Evolutionary conservation across 139 green algal genomes (phyloP).

Genomic region (Volvox reticuliferus): DNA sequence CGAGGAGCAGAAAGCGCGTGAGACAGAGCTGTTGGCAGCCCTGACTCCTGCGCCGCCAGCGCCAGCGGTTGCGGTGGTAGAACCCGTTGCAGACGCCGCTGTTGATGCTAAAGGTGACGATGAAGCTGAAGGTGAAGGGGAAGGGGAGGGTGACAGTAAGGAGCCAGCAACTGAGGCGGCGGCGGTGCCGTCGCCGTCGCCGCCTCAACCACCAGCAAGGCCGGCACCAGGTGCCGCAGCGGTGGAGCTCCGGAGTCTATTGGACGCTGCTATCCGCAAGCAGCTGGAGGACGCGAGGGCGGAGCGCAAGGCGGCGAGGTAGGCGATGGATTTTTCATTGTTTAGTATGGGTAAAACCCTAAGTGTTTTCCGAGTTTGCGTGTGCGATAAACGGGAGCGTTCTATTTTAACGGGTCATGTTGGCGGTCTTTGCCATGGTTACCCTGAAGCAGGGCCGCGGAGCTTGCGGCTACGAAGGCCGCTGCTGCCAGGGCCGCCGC

Average conservation of each 20-base stretch:
- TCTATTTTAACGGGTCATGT: too few relatives aligned
- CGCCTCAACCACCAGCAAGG: neutral
- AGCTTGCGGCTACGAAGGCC: neutral
- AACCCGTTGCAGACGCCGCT: neutral
- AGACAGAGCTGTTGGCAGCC: conserved; percentile 14
- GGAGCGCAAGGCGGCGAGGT: conserved; percentile 32
- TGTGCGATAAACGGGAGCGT: too few relatives aligned
- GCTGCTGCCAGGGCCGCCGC: neutral
- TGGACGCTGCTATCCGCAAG: neutral
- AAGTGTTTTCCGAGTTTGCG: too few relatives aligned
- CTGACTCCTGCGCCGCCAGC: conserved; percentile 1
- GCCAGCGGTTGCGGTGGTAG: neutral
- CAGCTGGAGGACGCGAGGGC: conserved; percentile 22
- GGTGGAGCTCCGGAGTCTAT: neutral
- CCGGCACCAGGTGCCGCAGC: conserved; percentile 4
- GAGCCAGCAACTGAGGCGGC: neutral
- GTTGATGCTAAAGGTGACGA: neutral
- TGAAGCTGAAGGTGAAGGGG: neutral
- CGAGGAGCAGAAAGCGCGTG: neutral
- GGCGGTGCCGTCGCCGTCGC: neutral
- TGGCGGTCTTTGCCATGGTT: too few relatives aligned
- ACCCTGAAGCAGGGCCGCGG: neutral
- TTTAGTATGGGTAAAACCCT: too few relatives aligned
- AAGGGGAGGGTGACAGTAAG: neutral
- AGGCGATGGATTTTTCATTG: too few relatives aligned